Percentiles rank a stretch among this genome's conserved stretches.
phyloP scores from a whole-genome alignment of 179 eudicot genomes.

The Drosera spatulata region DNA sequence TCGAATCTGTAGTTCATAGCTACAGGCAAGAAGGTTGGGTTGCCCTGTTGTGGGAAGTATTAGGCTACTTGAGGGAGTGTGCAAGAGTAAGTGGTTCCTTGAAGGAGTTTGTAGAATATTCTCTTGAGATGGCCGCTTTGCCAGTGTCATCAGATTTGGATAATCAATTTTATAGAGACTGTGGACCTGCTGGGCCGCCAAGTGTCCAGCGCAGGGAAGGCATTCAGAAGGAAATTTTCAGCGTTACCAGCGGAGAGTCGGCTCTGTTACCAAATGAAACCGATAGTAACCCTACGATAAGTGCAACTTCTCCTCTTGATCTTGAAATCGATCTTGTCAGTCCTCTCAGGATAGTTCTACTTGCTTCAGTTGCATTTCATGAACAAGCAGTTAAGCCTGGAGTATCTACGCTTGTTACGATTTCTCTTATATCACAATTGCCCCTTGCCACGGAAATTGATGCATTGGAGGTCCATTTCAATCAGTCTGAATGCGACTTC shows the following conservation, averaged over 20 bases:
- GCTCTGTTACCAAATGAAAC: constrained; percentile 20
- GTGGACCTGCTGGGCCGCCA: constrained; percentile 88
- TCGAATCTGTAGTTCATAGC: constrained; percentile 52
- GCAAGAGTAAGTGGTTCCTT: constrained; percentile 48
- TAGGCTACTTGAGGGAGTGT: constrained; percentile 92
- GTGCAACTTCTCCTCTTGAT: constrained; percentile 51
- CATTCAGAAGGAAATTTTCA: constrained; percentile 68
- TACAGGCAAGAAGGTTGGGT: constrained; percentile 93
- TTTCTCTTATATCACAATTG: constrained; percentile 75
- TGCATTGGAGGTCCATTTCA: constrained; percentile 78
- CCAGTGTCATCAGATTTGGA: constrained; percentile 40
- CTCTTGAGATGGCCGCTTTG: constrained; percentile 99
- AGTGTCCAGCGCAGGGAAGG: constrained; percentile 53
- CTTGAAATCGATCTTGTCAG: constrained; percentile 94
- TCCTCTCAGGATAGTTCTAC: constrained; percentile 76
- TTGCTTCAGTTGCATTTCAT: constrained; percentile 92
- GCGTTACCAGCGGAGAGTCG: constrained; percentile 43
- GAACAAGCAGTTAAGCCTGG: constrained; percentile 88
- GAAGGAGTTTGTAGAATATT: constrained; percentile 75
- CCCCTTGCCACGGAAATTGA: constrained; percentile 71
- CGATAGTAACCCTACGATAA: constrained; percentile 23
- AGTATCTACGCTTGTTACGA: constrained; percentile 39
- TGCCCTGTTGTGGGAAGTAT: constrained; percentile 74
- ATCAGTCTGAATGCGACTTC: constrained; percentile 77
- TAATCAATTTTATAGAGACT: constrained; percentile 31